Evolutionary conservation across 805 yeast species (phyloP), one percentile per base, ranked within the genome.

Genomic region (Candida glaebosa): DNA sequence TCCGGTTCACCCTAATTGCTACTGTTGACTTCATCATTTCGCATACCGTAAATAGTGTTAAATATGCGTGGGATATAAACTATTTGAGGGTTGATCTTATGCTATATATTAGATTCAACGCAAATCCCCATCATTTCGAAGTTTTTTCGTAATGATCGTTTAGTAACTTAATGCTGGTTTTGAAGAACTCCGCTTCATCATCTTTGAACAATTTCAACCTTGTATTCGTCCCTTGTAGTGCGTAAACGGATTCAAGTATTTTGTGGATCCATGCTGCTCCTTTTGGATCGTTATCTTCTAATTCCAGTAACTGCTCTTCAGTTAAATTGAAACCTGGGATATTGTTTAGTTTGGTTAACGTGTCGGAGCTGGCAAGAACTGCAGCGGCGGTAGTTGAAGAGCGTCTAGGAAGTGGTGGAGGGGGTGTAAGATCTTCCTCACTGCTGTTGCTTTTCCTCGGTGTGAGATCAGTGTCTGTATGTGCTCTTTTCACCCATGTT

Each of bases 251-350:
- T 5, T 48, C 44, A 17, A 61, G 49, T 10, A 67, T 58, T 38
- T 70, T 48, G 35, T 56, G 57, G 20, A 69, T 57, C 70, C 73
- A 69, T 25, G 46, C 47, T 0, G 71, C 68, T 3, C 74, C 75
- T 31, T 49, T 57, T 34, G 46, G 52, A 46, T 70, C 75, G 32
- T 54, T 52, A 31, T 63, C 67, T 41, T 65, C 68, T 37, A 67
- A 48, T 31, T 66, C 69, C 9, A 31, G 44, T 15, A 35, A 20
- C 7, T 35, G 15, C 5, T 35, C 38, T 12, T 35, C 38, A 7
- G n/a, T 28, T 14, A 28, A 28, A 10, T 9, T 28, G 16, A 28
- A 28, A 9, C 16, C 31, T 5, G 31, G 31, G n/a, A 28, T 28
- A 12, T 28, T 28, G 14, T 28, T 28, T 10, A 28, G 6, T 28